Evolutionary conservation across 371 early-diverging fungal species (phyloP).

Genomic region (Actinomucor elegans): DNA sequence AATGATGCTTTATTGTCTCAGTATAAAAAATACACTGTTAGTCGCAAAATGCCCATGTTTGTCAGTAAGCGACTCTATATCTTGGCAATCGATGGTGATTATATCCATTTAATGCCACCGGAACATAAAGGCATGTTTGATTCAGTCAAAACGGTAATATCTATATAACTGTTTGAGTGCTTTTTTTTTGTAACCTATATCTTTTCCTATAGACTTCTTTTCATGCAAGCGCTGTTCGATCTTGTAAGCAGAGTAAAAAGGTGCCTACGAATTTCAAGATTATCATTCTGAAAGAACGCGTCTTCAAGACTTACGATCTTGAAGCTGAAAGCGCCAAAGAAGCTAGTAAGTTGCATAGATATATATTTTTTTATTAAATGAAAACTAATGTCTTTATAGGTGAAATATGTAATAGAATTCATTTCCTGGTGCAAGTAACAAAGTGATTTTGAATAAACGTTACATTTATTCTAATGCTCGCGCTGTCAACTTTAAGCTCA

Average conservation of each 20-base stretch:
- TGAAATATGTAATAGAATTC: slow-evolving; percentile 46
- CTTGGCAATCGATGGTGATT: slow-evolving; percentile 94
- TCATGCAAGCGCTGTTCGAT: slow-evolving; percentile 74
- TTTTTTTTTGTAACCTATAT: not conserved
- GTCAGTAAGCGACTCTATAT: slow-evolving; percentile 81
- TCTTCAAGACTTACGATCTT: slow-evolving; percentile 78
- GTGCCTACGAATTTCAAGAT: slow-evolving; percentile 76
- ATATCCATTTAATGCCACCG: slow-evolving; percentile 86
- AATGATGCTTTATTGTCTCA: slow-evolving; percentile 44
- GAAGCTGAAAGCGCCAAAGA: slow-evolving; percentile 72
- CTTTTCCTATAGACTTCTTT: slow-evolving; percentile 61
- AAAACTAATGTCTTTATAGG: slow-evolving; percentile 16
- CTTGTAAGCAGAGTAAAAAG: slow-evolving; percentile 80
- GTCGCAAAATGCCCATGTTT: slow-evolving; percentile 78
- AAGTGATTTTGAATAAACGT: slow-evolving; percentile 22
- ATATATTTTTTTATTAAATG: not conserved
- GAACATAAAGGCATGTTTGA: slow-evolving; percentile 84
- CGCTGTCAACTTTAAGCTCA: no score
- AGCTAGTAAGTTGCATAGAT: slow-evolving; percentile 55
- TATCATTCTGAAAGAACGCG: slow-evolving; percentile 61
- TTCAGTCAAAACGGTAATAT: slow-evolving; percentile 77
- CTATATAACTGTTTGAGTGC: no score
- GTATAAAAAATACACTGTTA: slow-evolving; percentile 67
- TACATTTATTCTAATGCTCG: not conserved
- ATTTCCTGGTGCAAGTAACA: slow-evolving; percentile 44